Conservation (phyloP, 805 yeast species). For the Kuraishia capsulata region DNA sequence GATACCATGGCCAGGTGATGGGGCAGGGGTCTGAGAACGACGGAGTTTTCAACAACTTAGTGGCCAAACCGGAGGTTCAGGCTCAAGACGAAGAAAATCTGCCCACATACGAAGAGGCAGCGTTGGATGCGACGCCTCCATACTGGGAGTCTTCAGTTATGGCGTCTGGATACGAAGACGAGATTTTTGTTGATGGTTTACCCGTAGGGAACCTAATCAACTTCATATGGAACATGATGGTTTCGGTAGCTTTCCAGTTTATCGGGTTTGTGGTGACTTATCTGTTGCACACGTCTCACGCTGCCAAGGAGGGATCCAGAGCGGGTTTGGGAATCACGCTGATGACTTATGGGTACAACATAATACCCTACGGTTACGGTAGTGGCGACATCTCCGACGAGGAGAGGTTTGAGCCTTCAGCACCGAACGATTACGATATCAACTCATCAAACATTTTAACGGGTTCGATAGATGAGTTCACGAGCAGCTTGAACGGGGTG, state of each 20-base stretch:
- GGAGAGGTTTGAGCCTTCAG: conserved; percentile 38
- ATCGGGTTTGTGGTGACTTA: conserved; percentile 90
- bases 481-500: conserved; percentile 11
- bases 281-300: conserved; percentile 89
- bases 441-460: conserved; percentile 16
- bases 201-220: conserved; percentile 92
- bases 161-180: conserved; percentile 77
- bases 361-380: conserved; percentile 35
- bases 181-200: conserved; percentile 86
- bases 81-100: conserved; percentile 46
- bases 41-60: conserved; percentile 87
- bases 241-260: conserved; percentile 86
- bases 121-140: conserved; percentile 90
- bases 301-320: conserved; percentile 91
- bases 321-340: conserved; percentile 87
- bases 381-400: conserved; percentile 12
- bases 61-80: conserved; percentile 71
- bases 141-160: conserved; percentile 91
- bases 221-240: conserved; percentile 82
- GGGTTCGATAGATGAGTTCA: conserved; percentile 17
- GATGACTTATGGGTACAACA: conserved; percentile 55
- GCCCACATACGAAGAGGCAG: conserved; percentile 92
- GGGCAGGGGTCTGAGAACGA: conserved; percentile 42
- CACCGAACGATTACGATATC: conserved; percentile 50
- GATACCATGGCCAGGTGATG: conserved; percentile 2